phyloP scores from a whole-genome alignment of 345 rosid genomes.

The Melaleuca alternifolia region DNA sequence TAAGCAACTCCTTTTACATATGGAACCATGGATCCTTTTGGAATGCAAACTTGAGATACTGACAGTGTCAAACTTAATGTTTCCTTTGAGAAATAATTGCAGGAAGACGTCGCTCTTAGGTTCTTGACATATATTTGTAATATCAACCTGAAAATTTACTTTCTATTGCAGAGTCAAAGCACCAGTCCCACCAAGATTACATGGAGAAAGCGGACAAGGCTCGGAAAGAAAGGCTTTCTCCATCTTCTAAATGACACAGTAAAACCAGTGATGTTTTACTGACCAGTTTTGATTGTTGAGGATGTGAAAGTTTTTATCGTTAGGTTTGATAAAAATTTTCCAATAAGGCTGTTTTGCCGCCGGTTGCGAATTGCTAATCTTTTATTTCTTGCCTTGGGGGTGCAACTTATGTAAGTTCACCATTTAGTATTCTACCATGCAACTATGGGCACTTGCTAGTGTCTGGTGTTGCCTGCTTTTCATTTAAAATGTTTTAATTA shows the following conservation, averaged over 20 bases:
- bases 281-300: not conserved
- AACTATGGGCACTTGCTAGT: not conserved
- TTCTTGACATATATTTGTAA: not conserved
- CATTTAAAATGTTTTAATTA: not conserved
- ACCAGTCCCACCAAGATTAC: conserved; percentile 92
- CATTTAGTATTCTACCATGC: not conserved
- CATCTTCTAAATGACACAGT: conserved; percentile 25
- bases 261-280: not conserved
- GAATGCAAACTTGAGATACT: not conserved
- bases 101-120: not conserved
- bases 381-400: not conserved
- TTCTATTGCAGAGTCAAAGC: conserved; percentile 56
- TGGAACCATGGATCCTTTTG: not conserved
- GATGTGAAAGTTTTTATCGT: not conserved
- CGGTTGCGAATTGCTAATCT: not conserved
- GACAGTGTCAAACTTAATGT: not conserved
- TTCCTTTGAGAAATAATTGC: not conserved
- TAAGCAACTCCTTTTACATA: not conserved
- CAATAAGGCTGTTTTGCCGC: not conserved
- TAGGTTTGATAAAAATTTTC: not conserved
- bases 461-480: not conserved
- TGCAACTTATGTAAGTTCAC: not conserved
- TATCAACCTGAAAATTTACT: not conserved
- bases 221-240: conserved; percentile 62
- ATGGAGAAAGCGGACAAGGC: conserved; percentile 93